Conservation (phyloP, 805 yeast species). For the Nakazawaea ishiwadae region DNA sequence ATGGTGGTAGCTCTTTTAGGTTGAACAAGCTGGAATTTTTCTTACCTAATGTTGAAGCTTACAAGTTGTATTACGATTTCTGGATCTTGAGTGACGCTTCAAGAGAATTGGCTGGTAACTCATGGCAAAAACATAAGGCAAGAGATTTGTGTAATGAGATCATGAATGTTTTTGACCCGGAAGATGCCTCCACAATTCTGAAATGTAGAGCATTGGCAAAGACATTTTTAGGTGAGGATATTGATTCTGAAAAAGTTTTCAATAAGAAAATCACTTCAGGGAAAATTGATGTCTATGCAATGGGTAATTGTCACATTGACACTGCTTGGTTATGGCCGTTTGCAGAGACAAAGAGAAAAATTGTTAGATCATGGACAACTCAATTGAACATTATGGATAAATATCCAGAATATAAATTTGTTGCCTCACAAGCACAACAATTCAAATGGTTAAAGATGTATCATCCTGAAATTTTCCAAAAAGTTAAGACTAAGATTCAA, state of each 20-base stretch:
- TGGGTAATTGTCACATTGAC: conserved; percentile 96
- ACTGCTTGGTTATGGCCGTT: conserved; percentile 99
- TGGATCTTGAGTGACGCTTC: conserved; percentile 91
- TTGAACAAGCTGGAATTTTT: conserved; percentile 71
- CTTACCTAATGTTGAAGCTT: conserved; percentile 75
- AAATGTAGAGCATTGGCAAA: conserved; percentile 65
- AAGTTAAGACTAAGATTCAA: conserved; percentile 60
- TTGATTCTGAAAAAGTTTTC: conserved; percentile 64
- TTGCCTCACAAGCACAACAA: conserved; percentile 95
- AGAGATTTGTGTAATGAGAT: conserved; percentile 74
- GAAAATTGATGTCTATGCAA: conserved; percentile 63
- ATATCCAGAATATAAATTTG: conserved; percentile 92
- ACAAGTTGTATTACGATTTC: conserved; percentile 73
- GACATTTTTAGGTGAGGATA: conserved; percentile 57
- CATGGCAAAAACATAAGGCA: conserved; percentile 84
- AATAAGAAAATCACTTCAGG: conserved; percentile 32
- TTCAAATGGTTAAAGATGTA: conserved; percentile 86
- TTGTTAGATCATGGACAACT: conserved; percentile 93
- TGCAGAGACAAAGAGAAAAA: conserved; percentile 90
- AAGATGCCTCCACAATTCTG: conserved; percentile 50
- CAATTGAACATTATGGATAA: conserved; percentile 79
- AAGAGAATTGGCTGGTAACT: conserved; percentile 68
- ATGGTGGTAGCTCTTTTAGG: conserved; percentile 59
- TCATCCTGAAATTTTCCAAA: conserved; percentile 73
- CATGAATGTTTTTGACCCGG: conserved; percentile 78